Evolutionary conservation across 1,284 basidiomycete genomes (phyloP).

Genomic region (Malassezia dermatis): DNA sequence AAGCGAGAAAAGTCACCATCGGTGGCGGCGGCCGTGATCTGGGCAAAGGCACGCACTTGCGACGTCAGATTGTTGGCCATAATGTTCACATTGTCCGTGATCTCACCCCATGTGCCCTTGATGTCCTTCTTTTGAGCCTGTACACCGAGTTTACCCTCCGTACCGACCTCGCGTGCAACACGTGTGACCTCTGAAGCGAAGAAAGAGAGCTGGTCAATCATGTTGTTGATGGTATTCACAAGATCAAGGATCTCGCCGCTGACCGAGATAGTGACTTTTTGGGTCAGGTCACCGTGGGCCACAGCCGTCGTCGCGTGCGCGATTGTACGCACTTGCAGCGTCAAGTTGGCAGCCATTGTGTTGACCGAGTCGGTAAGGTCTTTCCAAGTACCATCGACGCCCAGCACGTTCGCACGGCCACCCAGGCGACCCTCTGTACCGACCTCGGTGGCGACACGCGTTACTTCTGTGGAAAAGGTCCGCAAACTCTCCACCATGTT

Average conservation of each 20-base stretch:
- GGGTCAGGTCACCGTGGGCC: conserved; percentile 80
- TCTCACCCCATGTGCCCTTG: conserved; percentile 96
- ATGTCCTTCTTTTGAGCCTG: conserved; percentile 95
- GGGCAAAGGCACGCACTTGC: conserved; percentile 96
- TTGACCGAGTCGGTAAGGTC: conserved; percentile 73
- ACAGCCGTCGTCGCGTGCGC: conserved; percentile 91
- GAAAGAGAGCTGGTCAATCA: conserved; percentile 59
- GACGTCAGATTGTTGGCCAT: conserved; percentile 75
- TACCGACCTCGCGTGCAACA: conserved; percentile 86
- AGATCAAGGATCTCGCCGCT: conserved; percentile 90
- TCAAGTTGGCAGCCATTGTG: conserved; percentile 60
- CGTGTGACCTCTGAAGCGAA: conserved; percentile 91
- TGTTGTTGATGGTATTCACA: conserved; percentile 58
- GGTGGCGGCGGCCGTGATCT: conserved; percentile 96
- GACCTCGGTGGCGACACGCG: conserved; percentile 48
- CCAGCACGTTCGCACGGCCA: conserved; percentile 46
- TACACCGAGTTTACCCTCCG: conserved; percentile 90
- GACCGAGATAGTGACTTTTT: conserved; percentile 82
- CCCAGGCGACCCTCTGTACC: conserved; percentile 48
- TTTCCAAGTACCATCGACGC: conserved; percentile 49
- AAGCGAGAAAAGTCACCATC: conserved; percentile 98
- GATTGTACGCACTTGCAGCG: conserved; percentile 86
- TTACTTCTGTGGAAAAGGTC: conserved; percentile 48
- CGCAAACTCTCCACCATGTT: conserved; percentile 49
- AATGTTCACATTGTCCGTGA: conserved; percentile 63